Conservation (phyloP, 176 grass and related monocot species). For the Bolboschoenus planiculmis region DNA sequence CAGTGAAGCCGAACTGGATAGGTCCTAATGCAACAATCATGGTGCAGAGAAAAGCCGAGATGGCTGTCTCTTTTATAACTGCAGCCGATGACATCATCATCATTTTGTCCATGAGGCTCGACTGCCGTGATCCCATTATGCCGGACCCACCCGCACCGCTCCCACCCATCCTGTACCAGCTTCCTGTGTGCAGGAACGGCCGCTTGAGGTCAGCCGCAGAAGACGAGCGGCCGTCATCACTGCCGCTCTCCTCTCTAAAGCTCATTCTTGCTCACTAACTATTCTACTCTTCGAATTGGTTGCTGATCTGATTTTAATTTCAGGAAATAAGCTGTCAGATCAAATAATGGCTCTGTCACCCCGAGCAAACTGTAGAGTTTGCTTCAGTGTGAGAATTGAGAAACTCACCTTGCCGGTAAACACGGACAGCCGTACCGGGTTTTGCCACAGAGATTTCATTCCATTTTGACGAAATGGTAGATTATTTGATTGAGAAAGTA, state of each 20-base stretch:
- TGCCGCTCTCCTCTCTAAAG: conserved; percentile 61
- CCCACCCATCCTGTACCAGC: conserved; percentile 80
- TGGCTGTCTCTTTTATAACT: conserved; percentile 50
- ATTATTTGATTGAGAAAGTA: neutral
- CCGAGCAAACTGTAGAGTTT: neutral
- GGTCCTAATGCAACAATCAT: conserved; percentile 86
- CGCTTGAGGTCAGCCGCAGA: conserved; percentile 42
- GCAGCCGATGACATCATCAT: conserved; percentile 50
- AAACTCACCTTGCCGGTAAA: too few relatives aligned
- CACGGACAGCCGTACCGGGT: neutral
- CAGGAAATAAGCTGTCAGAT: neutral
- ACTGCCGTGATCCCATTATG: conserved; percentile 64
- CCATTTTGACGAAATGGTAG: neutral
- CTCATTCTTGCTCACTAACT: conserved; percentile 43
- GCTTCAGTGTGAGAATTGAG: neutral
- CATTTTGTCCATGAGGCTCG: conserved; percentile 51
- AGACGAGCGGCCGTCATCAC: conserved; percentile 55
- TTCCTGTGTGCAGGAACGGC: conserved; percentile 85
- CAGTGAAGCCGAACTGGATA: conserved; percentile 95
- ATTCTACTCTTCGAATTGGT: neutral
- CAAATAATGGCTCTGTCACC: neutral
- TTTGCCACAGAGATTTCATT: conserved; percentile 7
- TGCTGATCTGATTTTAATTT: neutral
- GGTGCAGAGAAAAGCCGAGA: conserved; percentile 93
- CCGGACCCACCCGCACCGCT: neutral